phyloP scores from a whole-genome alignment of 805 yeast species.

The Candida easanensis region DNA sequence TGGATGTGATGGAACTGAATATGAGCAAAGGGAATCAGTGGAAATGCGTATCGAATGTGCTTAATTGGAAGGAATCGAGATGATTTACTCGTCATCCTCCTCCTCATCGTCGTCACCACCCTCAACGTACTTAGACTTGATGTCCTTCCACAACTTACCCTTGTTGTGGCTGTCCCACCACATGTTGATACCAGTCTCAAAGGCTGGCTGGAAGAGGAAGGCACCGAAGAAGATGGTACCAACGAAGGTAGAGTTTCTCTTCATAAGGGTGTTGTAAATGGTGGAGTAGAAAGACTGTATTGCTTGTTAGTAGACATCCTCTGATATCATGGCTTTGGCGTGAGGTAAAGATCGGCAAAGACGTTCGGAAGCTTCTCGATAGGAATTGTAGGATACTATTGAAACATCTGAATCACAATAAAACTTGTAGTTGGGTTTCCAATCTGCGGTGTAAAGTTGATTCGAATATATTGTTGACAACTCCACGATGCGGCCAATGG shows the following conservation, averaged over 20 bases:
- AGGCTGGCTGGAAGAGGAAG: slow-evolving; percentile 78
- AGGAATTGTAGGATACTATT: too few species aligned
- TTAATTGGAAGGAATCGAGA: neutral
- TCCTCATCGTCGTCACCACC: slow-evolving; percentile 69
- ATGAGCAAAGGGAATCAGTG: neutral
- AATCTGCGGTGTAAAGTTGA: too few species aligned
- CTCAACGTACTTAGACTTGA: slow-evolving; percentile 54
- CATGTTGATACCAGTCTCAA: slow-evolving; percentile 61
- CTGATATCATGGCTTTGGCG: too few species aligned
- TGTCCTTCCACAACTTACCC: slow-evolving; percentile 85
- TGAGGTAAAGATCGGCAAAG: too few species aligned
- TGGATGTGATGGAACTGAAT: neutral
- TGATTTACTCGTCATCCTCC: slow-evolving; percentile 45
- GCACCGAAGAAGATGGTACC: slow-evolving; percentile 81
- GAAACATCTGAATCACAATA: too few species aligned
- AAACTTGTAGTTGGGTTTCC: too few species aligned
- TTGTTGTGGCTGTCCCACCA: slow-evolving; percentile 79
- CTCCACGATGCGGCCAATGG: too few species aligned
- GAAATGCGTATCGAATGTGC: neutral
- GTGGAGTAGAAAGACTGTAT: slow-evolving; percentile 40
- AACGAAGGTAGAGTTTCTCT: slow-evolving; percentile 89
- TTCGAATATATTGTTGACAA: too few species aligned
- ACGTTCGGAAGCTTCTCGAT: too few species aligned
- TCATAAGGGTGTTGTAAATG: slow-evolving; percentile 66
- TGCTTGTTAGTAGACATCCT: slow-evolving; percentile 8